Evolutionary conservation across 768 basidiomycete species (phyloP), one percentile per base, ranked within the genome.

Genomic region (Ephemerocybe angulata): DNA sequence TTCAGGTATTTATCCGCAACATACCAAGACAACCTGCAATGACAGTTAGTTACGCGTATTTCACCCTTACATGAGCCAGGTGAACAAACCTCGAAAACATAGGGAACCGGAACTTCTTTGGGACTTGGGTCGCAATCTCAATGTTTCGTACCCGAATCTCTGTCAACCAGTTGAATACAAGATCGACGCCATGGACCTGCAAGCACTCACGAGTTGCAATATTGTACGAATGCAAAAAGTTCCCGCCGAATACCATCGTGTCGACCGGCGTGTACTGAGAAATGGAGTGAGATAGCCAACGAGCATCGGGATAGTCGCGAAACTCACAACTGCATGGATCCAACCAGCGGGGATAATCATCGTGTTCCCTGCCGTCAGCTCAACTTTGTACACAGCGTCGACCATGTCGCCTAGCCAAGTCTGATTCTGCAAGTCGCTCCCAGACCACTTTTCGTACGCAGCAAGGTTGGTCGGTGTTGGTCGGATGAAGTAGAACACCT

Each of bases 331-430:
- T 11, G 93, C 93, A 66, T 99, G 96, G 56, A 98, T 98, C 90
- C 96, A 99, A 0, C 96, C 96, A 1, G 93, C 87, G 1, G 96
- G 93, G 51, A 97, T 95, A 46, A 95, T 90, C 87, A 94, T 90
- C 3, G 91, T 94, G 60, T 93, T 91, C 7, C 91, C 92, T 24
- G 79, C 75, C 21, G 74, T 71, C 53, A 95, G 70, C 58, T 87
- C 85, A 10, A 95, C 86, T 66, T 89, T 94, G 65, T 84, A 82
- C 7, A 99, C 97, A 60, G 92, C 88, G 59, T 97, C 93, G 10
- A 86, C 90, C 81, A 91, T 76, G 63, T 95, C 92, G 4, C 96
- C 97, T 4, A 98, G 76, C 95, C 96, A 99, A 8, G 85, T 81
- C 57, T 81, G 83, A 52, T 85, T 86, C 66, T 99, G 96, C 37